A percentile compares a stretch with the other conserved stretches of the same genome.
Conservation (phyloP, 352 stramenopile species). For the Phytopythium vexans region DNA sequence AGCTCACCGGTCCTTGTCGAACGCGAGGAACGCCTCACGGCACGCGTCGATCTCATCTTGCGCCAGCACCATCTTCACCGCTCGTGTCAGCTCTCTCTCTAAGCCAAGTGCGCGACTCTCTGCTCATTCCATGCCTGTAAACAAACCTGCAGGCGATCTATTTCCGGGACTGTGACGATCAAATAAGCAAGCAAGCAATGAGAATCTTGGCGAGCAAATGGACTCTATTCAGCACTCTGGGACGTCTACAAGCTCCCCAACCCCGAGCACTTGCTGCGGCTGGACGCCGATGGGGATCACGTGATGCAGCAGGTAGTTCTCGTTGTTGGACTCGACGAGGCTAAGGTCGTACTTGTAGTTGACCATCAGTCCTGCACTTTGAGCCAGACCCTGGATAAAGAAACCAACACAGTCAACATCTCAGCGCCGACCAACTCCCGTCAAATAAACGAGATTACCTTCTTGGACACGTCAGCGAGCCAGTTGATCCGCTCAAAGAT, state of each 20-base stretch:
- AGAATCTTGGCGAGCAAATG: not conserved
- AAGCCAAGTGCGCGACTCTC: not conserved
- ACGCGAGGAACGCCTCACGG: slow-evolving; percentile 95
- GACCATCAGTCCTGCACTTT: slow-evolving; percentile 82
- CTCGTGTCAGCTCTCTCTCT: not conserved
- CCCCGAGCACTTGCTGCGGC: slow-evolving; percentile 45
- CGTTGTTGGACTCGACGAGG: slow-evolving; percentile 76
- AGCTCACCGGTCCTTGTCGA: slow-evolving; percentile 92
- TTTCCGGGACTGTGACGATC: not conserved
- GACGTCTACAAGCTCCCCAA: slow-evolving; percentile 8
- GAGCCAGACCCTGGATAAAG: slow-evolving; percentile 43
- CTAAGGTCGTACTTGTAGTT: slow-evolving; percentile 87
- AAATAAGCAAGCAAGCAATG: not conserved
- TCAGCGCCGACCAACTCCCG: not conserved
- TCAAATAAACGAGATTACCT: slow-evolving; percentile 29
- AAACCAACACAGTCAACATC: slow-evolving; percentile 4
- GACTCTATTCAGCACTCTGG: not conserved
- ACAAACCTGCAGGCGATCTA: not conserved
- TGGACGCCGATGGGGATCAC: slow-evolving; percentile 71
- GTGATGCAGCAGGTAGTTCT: slow-evolving; percentile 80
- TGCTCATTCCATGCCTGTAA: no score
- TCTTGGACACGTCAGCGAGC: slow-evolving; percentile 70
- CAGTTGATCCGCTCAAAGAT: slow-evolving; percentile 87
- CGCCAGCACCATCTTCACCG: slow-evolving; percentile 71
- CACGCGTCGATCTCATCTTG: slow-evolving; percentile 97